Conservation (phyloP, 257 asterid genomes). For the Agastache rugosa region DNA sequence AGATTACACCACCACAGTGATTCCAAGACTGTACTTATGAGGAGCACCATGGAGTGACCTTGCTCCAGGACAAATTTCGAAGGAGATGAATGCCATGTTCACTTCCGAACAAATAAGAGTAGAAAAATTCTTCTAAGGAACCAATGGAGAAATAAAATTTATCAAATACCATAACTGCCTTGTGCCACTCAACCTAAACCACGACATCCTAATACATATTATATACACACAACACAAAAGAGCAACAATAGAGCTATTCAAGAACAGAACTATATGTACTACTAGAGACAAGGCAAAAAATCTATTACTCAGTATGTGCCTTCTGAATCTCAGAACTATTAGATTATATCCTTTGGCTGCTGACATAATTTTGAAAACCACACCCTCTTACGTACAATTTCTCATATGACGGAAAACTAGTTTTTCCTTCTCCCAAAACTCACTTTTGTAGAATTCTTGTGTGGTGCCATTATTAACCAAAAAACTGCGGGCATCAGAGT, state of each 20-base stretch:
- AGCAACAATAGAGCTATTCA: not conserved
- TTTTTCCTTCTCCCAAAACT: not conserved
- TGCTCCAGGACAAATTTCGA: not conserved
- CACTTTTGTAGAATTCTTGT: not conserved
- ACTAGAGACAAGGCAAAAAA: not conserved
- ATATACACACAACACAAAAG: not conserved
- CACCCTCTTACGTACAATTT: not conserved
- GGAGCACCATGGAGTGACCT: not conserved
- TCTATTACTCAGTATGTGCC: not conserved
- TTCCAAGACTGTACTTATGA: not conserved
- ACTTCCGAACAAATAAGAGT: no score
- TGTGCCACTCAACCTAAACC: no score
- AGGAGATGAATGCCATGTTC: not conserved
- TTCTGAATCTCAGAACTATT: not conserved
- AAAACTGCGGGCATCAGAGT: not conserved
- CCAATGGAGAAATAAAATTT: no score
- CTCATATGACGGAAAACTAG: not conserved
- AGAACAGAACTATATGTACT: not conserved
- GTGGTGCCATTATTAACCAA: not conserved
- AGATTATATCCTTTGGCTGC: not conserved
- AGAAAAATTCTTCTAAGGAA: no score
- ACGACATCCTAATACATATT: not conserved
- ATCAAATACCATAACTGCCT: not conserved
- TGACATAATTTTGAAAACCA: not conserved
- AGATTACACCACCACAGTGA: not conserved